Base-by-base conservation (phyloP, 2,329 filamentous ascomycete genomes). In the Sporothrix brasiliensis region DNA sequence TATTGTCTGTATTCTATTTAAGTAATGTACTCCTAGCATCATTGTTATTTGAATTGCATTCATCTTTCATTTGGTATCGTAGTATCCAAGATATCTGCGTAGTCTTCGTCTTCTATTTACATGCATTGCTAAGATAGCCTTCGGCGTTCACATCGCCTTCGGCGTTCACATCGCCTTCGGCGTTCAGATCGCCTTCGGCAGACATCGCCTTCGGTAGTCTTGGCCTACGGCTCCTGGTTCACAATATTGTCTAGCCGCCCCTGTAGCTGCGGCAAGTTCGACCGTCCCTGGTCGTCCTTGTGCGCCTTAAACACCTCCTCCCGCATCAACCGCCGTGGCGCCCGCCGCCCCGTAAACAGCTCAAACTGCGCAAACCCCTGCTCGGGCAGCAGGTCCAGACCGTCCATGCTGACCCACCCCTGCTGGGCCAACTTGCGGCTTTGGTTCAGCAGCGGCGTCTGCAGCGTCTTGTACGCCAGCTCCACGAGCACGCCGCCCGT, bases 361-460 rank as follows among this genome's bases (percentile, higher is more conserved):
- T 93, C 91, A 75, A 92, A 93, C 71, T 92, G 89, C 27, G 91
- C 90, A 78, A 91, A 90, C 0, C 89, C 91, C 81, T 92, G 91
- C 77, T 93, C 91, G 1, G 88, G 86, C 13, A 93, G 82, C 56
- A 92, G 86, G 74, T 92, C 90, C 5, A 93, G 80, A 0, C 90
- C 90, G 75, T 92, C 89, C 69, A 92, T 85, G 63, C 91, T 83
- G 0, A 91, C 87, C 90, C 90, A 93, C 56, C 89, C 82, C 73
- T 84, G 82, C 63, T 85, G 81, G 61, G 85, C 81, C 75, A 84
- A 79, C 73, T 84, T 80, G 7, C 79, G 77, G 30, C 92, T 87
- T 75, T 93, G 91, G 54, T 84, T 82, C 41, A 92, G 83, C 0
- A 93, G 80, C 0, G 90, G 89, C 0, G 90, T 92, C 63, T 89